A percentile compares a stretch with the other conserved stretches of the same genome.
phyloP scores from a whole-genome alignment of 148 eudicot species.

The Diospyros kaki region DNA sequence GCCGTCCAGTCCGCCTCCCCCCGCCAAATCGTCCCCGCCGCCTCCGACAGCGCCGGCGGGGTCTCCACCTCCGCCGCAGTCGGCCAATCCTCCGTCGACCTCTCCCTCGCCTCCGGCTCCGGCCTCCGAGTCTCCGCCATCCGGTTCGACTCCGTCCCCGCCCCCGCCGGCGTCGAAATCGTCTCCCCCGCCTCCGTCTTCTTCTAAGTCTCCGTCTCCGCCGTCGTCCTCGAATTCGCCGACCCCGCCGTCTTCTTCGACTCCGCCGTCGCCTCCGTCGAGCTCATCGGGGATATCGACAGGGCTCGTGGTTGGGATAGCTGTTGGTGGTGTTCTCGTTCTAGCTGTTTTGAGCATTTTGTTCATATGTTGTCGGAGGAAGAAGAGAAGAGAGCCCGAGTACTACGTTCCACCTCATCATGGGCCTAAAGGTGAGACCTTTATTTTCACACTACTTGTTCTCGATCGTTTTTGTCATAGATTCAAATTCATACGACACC shows the following conservation, averaged over 20 bases:
- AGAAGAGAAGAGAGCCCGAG: constrained; percentile 43
- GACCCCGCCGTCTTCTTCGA: constrained; percentile 20
- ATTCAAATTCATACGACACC: not conserved
- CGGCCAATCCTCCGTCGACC: constrained; percentile 14
- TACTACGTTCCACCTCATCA: constrained; percentile 39
- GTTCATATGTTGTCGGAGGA: constrained; percentile 60
- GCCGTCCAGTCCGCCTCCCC: constrained; percentile 26
- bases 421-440: constrained; percentile 49
- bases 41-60: constrained; percentile 24
- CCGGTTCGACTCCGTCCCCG: constrained; percentile 29
- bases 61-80: constrained; percentile 29
- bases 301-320: constrained; percentile 66
- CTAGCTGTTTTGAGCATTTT: constrained; percentile 43
- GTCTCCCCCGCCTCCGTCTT: constrained; percentile 15
- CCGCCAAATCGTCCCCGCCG: constrained; percentile 31
- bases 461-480: not conserved
- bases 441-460: not conserved
- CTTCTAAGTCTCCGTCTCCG: constrained; percentile 14
- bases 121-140: constrained; percentile 13
- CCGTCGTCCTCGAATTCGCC: constrained; percentile 27
- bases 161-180: constrained; percentile 20
- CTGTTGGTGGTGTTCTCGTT: constrained; percentile 54
- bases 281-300: constrained; percentile 46
- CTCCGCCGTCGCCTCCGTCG: constrained; percentile 20
- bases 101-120: constrained; percentile 24